Evolutionary conservation across 1,284 basidiomycete genomes (phyloP), one percentile per base, ranked within the genome.

Genomic region (Ustilago loliicola): DNA sequence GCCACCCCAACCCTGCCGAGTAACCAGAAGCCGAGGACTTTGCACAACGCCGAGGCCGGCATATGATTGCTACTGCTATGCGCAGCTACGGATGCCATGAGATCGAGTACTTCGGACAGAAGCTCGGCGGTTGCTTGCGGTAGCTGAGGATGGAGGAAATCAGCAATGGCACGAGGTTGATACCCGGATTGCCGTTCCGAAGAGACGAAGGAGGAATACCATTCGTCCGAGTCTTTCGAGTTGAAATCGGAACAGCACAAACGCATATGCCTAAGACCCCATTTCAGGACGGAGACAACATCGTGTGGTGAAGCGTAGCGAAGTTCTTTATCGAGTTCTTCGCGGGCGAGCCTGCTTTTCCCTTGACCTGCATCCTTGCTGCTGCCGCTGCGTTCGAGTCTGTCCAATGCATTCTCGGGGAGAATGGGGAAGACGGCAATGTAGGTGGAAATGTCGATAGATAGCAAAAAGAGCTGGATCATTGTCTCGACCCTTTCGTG

Each of bases 51-150:
- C 0, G 71, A 65, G 3, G 80, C 75, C 1, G 82, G 73, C 82
- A 83, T 83, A 51, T 79, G 79, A 58, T 83, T 83, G 60, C 45
- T 63, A 47, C 61, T 48, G 36, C 69, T 50, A 54, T 83, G 81
- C 1, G 82, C 80, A 5, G 80, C 60, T n/a, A 81, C 62, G 17
- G 66, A 75, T 1, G 76, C 72, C 65, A 81, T 72, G 13, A 83
- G 63, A 32, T 82, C 80, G 54, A 83, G 64, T 19, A 72, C 30
- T 23, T 73, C 68, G 51, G 56, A 54, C 1, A 83, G 61, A 27
- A 82, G 54, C 36, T 67, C 65, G 1, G 71, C 68, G 3, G 81
- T 82, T 8, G 69, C 42, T 7, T 62, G 54, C 0, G 77, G 80
- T 23, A 83, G 55, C 1, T 50, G 51, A 0, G 79, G 80, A 27